Percentiles rank a stretch among this genome's conserved stretches.
These are phyloP conservation scores for Cercospora brassicicola DNA, from an alignment of 2,329 filamentous ascomycete species.

Conservation along the genomic window DNA sequence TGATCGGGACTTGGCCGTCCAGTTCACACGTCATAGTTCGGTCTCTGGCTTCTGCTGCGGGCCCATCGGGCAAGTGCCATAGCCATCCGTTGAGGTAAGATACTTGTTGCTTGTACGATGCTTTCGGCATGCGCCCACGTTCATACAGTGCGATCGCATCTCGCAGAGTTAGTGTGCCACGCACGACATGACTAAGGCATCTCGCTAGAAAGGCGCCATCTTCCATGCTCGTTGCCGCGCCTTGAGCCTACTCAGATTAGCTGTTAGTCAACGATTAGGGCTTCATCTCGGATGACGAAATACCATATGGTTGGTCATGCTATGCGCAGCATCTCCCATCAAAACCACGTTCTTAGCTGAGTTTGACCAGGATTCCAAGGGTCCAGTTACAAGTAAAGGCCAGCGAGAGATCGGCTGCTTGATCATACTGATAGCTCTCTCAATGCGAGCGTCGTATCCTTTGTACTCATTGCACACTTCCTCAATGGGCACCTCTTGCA, in stretches of 20 bases:
- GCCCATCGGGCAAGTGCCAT: slow-evolving; percentile 42
- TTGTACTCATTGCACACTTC: slow-evolving; percentile 48
- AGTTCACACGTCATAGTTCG: slow-evolving; percentile 42
- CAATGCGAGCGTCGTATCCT: slow-evolving; percentile 49
- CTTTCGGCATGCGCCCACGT: slow-evolving; percentile 46
- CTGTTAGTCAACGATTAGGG: slow-evolving; percentile 36
- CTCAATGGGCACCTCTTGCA: slow-evolving; percentile 44
- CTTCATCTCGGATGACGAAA: slow-evolving; percentile 25
- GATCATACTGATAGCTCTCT: slow-evolving; percentile 46
- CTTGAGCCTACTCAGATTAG: slow-evolving; percentile 2
- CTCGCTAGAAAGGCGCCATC: slow-evolving; percentile 41
- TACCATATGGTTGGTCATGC: slow-evolving; percentile 46
- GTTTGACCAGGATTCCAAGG: slow-evolving; percentile 46
- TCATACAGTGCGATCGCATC: slow-evolving; percentile 46
- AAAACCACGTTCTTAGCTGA: slow-evolving; percentile 46
- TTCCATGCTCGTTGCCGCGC: slow-evolving; percentile 25
- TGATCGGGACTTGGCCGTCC: slow-evolving; percentile 38
- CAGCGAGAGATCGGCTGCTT: slow-evolving; percentile 41
- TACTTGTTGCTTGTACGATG: slow-evolving; percentile 46
- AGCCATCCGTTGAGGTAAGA: slow-evolving; percentile 43
- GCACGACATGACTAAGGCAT: slow-evolving; percentile 41
- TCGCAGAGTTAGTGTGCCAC: slow-evolving; percentile 37
- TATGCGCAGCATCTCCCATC: slow-evolving; percentile 49
- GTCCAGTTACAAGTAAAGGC: slow-evolving; percentile 49
- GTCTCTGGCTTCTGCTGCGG: slow-evolving; percentile 41